Percentiles rank a stretch among this genome's conserved stretches.
phyloP scores from a whole-genome alignment of 768 basidiomycete genomes.

The Leccinum rimulosum region DNA sequence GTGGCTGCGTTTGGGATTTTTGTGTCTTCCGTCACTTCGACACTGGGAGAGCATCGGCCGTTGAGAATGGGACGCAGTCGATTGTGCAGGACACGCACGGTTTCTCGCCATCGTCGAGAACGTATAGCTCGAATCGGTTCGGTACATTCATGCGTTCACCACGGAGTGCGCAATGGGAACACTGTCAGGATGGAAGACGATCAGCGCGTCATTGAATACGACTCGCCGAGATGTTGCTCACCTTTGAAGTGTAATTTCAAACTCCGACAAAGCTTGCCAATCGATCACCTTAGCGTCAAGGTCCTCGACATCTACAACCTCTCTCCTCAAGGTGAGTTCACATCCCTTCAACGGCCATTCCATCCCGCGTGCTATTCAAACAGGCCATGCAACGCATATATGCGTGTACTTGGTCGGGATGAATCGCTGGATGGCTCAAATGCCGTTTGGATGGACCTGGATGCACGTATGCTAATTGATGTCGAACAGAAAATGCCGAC shows the following conservation, averaged over 20 bases:
- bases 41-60: conserved; percentile 44
- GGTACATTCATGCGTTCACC: conserved; percentile 78
- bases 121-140: conserved; percentile 86
- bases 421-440: conserved; percentile 52
- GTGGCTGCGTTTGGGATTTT: conserved; percentile 98
- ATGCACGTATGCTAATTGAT: conserved; percentile 18
- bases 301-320: conserved; percentile 44
- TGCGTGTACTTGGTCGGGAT: conserved; percentile 25
- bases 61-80: not conserved
- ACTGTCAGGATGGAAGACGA: not conserved
- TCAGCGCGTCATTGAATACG: conserved; percentile 8
- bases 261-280: conserved; percentile 23
- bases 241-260: conserved; percentile 13
- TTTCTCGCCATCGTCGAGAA: conserved; percentile 92
- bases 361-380: conserved; percentile 15
- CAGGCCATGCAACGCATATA: conserved; percentile 11
- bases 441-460: conserved; percentile 32
- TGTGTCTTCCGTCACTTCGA: conserved; percentile 91
- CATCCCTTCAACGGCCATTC: conserved; percentile 20
- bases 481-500: conserved; percentile 78
- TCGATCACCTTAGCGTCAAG: conserved; percentile 8
- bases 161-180: not conserved
- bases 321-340: conserved; percentile 67
- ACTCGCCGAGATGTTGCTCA: no score
- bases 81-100: conserved; percentile 56